phyloP scores from a whole-genome alignment of 2,329 filamentous ascomycete species.

The Arthrobotrys sinensis region DNA sequence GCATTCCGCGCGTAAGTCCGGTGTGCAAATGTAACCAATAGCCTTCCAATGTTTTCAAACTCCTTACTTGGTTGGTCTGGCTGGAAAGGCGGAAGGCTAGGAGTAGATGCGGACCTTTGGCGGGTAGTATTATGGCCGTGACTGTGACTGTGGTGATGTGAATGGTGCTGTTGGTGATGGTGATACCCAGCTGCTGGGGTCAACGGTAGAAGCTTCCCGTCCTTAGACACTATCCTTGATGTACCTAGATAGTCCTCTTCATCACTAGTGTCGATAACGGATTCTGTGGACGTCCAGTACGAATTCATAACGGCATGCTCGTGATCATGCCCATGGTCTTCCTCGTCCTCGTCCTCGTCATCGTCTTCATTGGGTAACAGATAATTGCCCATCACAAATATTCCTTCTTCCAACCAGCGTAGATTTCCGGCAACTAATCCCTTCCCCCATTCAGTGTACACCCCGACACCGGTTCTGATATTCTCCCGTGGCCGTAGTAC shows the following conservation, averaged over 20 bases:
- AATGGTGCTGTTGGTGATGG: constrained; percentile 24
- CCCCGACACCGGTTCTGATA: constrained; percentile 50
- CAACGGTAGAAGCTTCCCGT: constrained; percentile 35
- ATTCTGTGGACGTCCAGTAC: constrained; percentile 56
- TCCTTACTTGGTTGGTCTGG: constrained; percentile 37
- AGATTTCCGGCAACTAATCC: constrained; percentile 40
- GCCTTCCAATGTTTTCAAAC: constrained; percentile 47
- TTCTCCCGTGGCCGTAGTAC: constrained; percentile 47
- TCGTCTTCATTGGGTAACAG: constrained; percentile 46
- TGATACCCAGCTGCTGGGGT: constrained; percentile 38
- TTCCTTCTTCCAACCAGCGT: constrained; percentile 49
- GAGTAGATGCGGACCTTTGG: constrained; percentile 37
- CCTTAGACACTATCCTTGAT: constrained; percentile 19
- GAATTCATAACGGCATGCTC: constrained; percentile 54
- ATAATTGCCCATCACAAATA: constrained; percentile 52
- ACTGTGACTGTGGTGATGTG: constrained; percentile 14
- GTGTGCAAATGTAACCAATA: constrained; percentile 51
- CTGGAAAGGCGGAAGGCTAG: constrained; percentile 49
- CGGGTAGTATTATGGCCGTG: constrained; percentile 4
- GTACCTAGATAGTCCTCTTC: constrained; percentile 51
- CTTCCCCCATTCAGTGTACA: constrained; percentile 57
- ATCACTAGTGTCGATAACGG: constrained; percentile 54
- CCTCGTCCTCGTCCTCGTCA: constrained; percentile 46
- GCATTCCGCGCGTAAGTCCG: constrained; percentile 53
- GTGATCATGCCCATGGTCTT: constrained; percentile 38